phyloP scores from a whole-genome alignment of 2,329 filamentous ascomycete species.

The Allantophomopsis lycopodina region DNA sequence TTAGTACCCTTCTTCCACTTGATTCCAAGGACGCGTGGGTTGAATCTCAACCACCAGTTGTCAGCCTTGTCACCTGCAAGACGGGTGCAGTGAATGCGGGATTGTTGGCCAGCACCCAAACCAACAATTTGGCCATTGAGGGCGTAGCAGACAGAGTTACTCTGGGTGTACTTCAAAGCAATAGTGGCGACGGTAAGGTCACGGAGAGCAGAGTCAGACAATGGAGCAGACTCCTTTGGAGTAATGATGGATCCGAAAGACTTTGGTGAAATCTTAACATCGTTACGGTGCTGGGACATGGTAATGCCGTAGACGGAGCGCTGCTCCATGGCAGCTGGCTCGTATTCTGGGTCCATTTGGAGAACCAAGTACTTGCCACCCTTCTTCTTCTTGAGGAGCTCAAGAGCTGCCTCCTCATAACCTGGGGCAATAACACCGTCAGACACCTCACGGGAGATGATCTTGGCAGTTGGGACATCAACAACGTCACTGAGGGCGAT shows the following conservation, averaged over 20 bases:
- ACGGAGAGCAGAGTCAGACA: conserved; percentile 71
- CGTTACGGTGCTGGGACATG: conserved; percentile 85
- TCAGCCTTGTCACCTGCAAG: conserved; percentile 96
- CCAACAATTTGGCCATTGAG: conserved; percentile 88
- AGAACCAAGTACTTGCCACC: conserved; percentile 92
- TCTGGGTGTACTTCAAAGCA: conserved; percentile 96
- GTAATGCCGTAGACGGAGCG: conserved; percentile 84
- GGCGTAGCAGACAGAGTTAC: conserved; percentile 97
- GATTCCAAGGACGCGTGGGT: conserved; percentile 73
- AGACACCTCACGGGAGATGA: conserved; percentile 95
- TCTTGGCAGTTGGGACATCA: conserved; percentile 86
- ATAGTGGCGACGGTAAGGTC: conserved; percentile 94
- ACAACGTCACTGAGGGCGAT: conserved; percentile 87
- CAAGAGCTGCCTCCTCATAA: conserved; percentile 74
- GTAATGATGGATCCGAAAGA: conserved; percentile 80
- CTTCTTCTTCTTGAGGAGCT: conserved; percentile 96
- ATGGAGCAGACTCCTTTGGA: conserved; percentile 59
- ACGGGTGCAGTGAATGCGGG: conserved; percentile 94
- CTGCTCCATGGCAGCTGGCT: conserved; percentile 60
- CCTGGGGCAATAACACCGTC: conserved; percentile 90
- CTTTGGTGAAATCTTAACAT: conserved; percentile 70
- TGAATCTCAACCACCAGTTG: conserved; percentile 99
- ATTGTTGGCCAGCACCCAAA: conserved; percentile 92
- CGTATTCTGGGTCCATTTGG: conserved; percentile 82
- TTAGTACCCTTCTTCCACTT: conserved; percentile 98